Evolutionary conservation across 164 flowering plant genomes (phyloP), one percentile per base, ranked within the genome.

Genomic region (Echeveria elegans): DNA sequence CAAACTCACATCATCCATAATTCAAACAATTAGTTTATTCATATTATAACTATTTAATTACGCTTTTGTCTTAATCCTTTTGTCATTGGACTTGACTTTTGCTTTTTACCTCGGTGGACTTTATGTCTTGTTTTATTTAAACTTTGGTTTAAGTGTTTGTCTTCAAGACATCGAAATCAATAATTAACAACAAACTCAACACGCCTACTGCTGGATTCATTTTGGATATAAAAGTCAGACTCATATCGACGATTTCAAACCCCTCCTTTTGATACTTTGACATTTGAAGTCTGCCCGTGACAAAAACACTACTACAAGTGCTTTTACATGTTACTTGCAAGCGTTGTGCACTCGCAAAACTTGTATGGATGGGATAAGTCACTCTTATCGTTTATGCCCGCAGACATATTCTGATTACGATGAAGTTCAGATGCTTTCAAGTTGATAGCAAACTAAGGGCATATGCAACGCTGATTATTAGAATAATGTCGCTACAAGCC

Each of bases 221-320:
- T 56, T 56, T 26, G 32, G 32, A 56, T 14, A 28, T 26, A 56
- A 56, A 34, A 34, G 37, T 34, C 37, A 34, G 32, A 28, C 61
- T 56, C 61, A 26, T 28, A 28, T 26, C 61, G 61, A 56, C 61
- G 28, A 56, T 56, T 56, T 56, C 61, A 56, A 50, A 56, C 19
- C 61, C 32, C n/a, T n/a, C 61, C 61, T 15, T 56, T 28, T 56
- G 15, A 29, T 56, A 28, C 15, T 48, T 56, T 56, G 61, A 56
- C 61, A 56, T 56, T 56, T 28, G 32, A 56, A 56, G 19, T 14
- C 32, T 28, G 61, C 61, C 61, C 61, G 61, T 56, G 61, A 56
- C 61, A 26, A 29, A 28, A 53, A 26, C 61, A 28, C 61, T 56
- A 15, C 32, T 56, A 19, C 59, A n/a, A n/a, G n/a, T n/a, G n/a